phyloP scores from a whole-genome alignment of 192 early-diverging fungal species.

The Coemansia asiatica region DNA sequence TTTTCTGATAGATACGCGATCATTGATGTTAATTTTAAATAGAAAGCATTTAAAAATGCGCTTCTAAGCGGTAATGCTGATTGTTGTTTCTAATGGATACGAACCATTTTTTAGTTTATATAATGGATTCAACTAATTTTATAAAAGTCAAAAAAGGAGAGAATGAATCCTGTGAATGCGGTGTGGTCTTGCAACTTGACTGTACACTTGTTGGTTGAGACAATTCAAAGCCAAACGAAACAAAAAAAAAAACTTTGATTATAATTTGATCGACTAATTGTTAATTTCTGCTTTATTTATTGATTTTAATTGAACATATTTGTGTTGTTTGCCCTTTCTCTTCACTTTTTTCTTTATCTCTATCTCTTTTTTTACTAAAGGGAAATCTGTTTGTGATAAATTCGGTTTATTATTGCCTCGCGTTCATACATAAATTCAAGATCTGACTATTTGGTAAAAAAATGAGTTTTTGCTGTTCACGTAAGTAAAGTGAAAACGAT shows the following conservation, averaged over 20 bases:
- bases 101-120: constrained; percentile 20
- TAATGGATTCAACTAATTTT: constrained; percentile 8
- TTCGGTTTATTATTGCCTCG: no score
- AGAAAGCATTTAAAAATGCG: not conserved
- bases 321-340: no score
- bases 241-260: constrained; percentile 3
- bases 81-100: constrained; percentile 12
- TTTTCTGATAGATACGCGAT: no score
- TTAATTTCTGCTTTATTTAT: no score
- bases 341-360: not conserved
- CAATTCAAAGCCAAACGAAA: not conserved
- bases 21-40: no score
- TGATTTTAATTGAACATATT: constrained; percentile 1
- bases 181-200: no score
- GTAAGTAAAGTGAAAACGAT: constrained; percentile 37
- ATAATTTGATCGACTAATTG: not conserved
- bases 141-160: constrained; percentile 1
- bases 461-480: constrained; percentile 46
- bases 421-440: no score
- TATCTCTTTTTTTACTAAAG: not conserved
- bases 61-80: no score
- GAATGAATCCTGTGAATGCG: not conserved
- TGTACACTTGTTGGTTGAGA: not conserved
- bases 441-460: no score
- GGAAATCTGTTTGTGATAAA: no score